A percentile compares a stretch with the other conserved stretches of the same genome.
phyloP scores from a whole-genome alignment of 768 basidiomycete species.

The Trametes gibbosa region DNA sequence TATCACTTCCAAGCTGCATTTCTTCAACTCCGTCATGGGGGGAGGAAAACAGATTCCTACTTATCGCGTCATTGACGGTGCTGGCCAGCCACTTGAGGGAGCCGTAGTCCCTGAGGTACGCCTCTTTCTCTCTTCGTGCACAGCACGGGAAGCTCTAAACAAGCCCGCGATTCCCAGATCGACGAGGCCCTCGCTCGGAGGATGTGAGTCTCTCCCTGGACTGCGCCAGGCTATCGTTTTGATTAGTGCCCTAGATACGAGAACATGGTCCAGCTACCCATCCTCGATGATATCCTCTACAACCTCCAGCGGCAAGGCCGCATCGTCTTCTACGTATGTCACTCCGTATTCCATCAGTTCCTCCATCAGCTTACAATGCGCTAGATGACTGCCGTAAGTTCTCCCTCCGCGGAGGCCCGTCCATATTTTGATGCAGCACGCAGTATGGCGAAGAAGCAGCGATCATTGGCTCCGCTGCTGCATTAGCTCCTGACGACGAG shows the following conservation, averaged over 20 bases:
- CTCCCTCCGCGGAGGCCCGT: neutral
- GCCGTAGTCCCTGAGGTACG: constrained; percentile 74
- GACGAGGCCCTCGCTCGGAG: constrained; percentile 64
- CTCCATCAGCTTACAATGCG: neutral
- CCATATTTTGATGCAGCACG: neutral
- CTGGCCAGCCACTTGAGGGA: constrained; percentile 69
- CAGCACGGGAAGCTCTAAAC: neutral
- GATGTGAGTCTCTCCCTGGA: constrained; percentile 41
- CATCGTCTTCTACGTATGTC: constrained; percentile 82
- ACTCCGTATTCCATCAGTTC: neutral
- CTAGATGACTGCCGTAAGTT: constrained; percentile 80
- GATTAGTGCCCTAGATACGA: constrained; percentile 51
- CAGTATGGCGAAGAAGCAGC: constrained; percentile 92
- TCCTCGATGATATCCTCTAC: constrained; percentile 84
- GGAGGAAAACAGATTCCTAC: constrained; percentile 73
- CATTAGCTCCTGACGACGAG: constrained; percentile 81
- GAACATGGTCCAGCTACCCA: constrained; percentile 76
- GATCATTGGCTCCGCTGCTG: constrained; percentile 86
- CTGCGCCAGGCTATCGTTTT: neutral
- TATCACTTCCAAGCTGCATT: constrained; percentile 65
- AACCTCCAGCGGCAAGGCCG: constrained; percentile 94
- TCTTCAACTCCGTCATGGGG: constrained; percentile 75
- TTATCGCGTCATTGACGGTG: constrained; percentile 81
- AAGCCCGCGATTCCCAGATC: constrained; percentile 41
- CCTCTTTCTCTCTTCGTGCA: constrained; percentile 4